Percentiles rank a stretch among this genome's conserved stretches.
Conservation (phyloP, 192 early-diverging fungal species). For the Rhizoclosmatium globosum region DNA sequence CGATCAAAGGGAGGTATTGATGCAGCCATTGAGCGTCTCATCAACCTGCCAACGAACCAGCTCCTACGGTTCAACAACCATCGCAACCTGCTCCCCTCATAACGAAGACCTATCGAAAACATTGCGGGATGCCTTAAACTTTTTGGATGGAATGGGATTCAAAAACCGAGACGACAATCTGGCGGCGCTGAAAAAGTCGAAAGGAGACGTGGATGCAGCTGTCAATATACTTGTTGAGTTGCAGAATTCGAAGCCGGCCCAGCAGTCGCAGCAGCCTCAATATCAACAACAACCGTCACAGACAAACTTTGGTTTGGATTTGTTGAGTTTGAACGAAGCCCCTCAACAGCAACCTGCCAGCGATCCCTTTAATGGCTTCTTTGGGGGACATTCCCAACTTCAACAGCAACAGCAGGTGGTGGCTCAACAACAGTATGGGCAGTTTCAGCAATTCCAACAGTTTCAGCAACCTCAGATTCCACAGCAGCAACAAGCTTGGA, state of each 20-base stretch:
- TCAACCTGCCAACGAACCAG: conserved; percentile 5
- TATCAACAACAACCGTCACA: neutral
- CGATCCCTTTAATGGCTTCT: conserved; percentile 14
- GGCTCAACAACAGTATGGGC: conserved; percentile 16
- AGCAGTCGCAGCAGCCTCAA: neutral
- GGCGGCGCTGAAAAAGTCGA: conserved; percentile 72
- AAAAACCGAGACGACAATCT: conserved; percentile 71
- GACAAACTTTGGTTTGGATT: conserved; percentile 8
- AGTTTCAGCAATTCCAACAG: neutral
- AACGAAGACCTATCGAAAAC: neutral
- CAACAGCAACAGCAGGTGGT: conserved; percentile 15
- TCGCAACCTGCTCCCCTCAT: neutral
- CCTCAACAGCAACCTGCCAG: neutral
- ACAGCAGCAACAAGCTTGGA: neutral
- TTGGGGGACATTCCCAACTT: neutral
- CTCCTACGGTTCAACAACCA: neutral
- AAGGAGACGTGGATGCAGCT: conserved; percentile 81
- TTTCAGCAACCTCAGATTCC: conserved; percentile 12
- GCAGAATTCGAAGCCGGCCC: conserved; percentile 19
- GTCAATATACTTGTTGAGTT: conserved; percentile 65
- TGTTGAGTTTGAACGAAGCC: conserved; percentile 11
- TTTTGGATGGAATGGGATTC: conserved; percentile 79
- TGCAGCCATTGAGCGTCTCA: conserved; percentile 72
- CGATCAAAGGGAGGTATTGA: conserved; percentile 79
- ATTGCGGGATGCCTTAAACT: conserved; percentile 37